Conservation (phyloP, 1,284 basidiomycete genomes). For the Leccinum fallax region DNA sequence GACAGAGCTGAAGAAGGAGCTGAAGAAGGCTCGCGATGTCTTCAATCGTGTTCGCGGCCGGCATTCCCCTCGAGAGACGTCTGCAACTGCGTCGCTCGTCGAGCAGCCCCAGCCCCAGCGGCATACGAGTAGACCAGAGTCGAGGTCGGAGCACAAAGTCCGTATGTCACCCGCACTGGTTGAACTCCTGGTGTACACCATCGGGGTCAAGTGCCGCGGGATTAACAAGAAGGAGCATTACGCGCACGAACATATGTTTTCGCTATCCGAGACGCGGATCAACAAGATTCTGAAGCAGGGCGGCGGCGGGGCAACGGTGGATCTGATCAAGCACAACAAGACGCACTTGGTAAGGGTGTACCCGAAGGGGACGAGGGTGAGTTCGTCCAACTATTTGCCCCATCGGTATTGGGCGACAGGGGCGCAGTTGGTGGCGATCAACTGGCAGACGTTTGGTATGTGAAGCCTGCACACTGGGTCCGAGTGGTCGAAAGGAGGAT, state of each 20-base stretch:
- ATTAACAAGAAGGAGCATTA: constrained; percentile 91
- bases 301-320: constrained; percentile 44
- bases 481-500: not conserved
- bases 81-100: constrained; percentile 9
- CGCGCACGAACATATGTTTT: constrained; percentile 89
- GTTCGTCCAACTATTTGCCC: constrained; percentile 89
- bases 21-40: constrained; percentile 42
- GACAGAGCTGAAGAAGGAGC: constrained; percentile 35
- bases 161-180: constrained; percentile 79
- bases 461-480: constrained; percentile 21
- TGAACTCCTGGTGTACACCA: constrained; percentile 88
- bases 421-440: constrained; percentile 93
- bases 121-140: constrained; percentile 9
- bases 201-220: constrained; percentile 94
- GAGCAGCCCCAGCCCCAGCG: constrained; percentile 14
- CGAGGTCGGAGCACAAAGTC: constrained; percentile 40
- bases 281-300: constrained; percentile 63
- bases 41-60: constrained; percentile 40
- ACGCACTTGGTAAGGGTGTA: constrained; percentile 89
- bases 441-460: constrained; percentile 94
- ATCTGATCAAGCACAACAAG: constrained; percentile 89
- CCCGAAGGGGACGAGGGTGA: constrained; percentile 83
- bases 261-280: constrained; percentile 86
- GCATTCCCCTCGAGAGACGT: constrained; percentile 23
- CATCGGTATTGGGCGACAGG: constrained; percentile 90